These are phyloP conservation scores for Suillus spraguei DNA, from an alignment of 768 basidiomycete species.

Conservation along the genomic window DNA sequence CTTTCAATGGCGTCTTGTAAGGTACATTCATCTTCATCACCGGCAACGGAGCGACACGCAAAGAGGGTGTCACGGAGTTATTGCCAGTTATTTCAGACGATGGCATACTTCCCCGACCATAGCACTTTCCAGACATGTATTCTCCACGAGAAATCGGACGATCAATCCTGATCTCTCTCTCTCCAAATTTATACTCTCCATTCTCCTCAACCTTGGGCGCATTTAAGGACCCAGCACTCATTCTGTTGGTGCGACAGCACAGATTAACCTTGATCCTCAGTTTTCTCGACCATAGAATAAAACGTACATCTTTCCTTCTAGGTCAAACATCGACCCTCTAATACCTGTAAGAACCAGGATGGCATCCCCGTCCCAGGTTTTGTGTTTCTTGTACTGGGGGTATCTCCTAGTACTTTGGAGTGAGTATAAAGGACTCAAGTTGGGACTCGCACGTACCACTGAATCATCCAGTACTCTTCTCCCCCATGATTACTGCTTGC, in stretches of 20 bases:
- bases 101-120: conserved; percentile 41
- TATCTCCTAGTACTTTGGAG: conserved; percentile 49
- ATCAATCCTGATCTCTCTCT: conserved; percentile 70
- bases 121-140: conserved; percentile 67
- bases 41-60: conserved; percentile 30
- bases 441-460: conserved; percentile 52
- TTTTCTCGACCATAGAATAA: conserved; percentile 6
- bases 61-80: conserved; percentile 21
- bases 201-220: conserved; percentile 40
- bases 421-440: conserved; percentile 1
- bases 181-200: conserved; percentile 43
- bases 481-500: conserved; percentile 18
- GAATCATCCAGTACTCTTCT: conserved; percentile 72
- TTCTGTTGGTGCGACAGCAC: conserved; percentile 35
- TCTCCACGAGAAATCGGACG: conserved; percentile 53
- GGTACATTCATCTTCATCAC: conserved; percentile 24
- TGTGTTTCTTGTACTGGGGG: conserved; percentile 79
- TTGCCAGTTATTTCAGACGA: conserved; percentile 28
- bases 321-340: conserved; percentile 57
- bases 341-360: conserved; percentile 54
- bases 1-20: conserved; percentile 22
- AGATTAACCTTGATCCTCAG: neutral
- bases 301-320: conserved; percentile 66
- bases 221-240: conserved; percentile 52
- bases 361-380: conserved; percentile 88